Conservation (phyloP, 495 filamentous ascomycete genomes). For the Hypoxylon fragiforme region DNA sequence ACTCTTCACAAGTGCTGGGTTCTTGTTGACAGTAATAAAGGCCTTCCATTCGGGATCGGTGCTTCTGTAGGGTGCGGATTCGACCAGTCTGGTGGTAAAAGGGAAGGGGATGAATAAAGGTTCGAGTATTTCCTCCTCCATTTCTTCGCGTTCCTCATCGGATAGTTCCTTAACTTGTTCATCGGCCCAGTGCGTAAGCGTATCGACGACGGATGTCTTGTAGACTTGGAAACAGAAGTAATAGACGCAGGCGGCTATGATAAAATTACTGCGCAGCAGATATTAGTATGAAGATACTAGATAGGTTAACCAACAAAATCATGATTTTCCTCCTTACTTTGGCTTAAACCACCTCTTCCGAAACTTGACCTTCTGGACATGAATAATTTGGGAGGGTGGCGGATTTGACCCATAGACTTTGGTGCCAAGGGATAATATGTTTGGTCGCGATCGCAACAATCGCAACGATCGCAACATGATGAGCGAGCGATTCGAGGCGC, state of each 20-base stretch:
- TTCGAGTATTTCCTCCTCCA: conserved; percentile 39
- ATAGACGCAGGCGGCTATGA: conserved; percentile 44
- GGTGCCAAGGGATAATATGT: conserved; percentile 17
- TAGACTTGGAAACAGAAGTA: conserved; percentile 44
- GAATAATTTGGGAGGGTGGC: conserved; percentile 13
- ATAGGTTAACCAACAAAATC: not conserved
- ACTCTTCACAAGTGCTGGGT: conserved; percentile 49
- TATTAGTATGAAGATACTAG: conserved; percentile 1
- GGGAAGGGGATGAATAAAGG: conserved; percentile 68
- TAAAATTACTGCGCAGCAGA: conserved; percentile 18
- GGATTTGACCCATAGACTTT: conserved; percentile 10
- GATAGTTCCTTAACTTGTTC: conserved; percentile 25
- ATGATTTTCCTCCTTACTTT: conserved; percentile 4
- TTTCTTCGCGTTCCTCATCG: conserved; percentile 33
- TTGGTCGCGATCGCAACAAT: conserved; percentile 36
- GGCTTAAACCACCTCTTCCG: conserved; percentile 33
- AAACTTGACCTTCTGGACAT: conserved; percentile 42
- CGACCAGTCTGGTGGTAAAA: conserved; percentile 49
- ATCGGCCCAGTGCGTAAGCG: conserved; percentile 16
- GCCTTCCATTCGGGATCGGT: conserved; percentile 72
- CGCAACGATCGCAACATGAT: conserved; percentile 44
- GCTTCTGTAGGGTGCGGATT: conserved; percentile 53
- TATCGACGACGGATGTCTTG: conserved; percentile 40
- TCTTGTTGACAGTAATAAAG: conserved; percentile 61
- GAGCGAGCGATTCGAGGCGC: conserved; percentile 34